These are phyloP conservation scores for Pseudocercospora eumusae DNA, from an alignment of 2,329 filamentous ascomycete species.

Conservation along the genomic window DNA sequence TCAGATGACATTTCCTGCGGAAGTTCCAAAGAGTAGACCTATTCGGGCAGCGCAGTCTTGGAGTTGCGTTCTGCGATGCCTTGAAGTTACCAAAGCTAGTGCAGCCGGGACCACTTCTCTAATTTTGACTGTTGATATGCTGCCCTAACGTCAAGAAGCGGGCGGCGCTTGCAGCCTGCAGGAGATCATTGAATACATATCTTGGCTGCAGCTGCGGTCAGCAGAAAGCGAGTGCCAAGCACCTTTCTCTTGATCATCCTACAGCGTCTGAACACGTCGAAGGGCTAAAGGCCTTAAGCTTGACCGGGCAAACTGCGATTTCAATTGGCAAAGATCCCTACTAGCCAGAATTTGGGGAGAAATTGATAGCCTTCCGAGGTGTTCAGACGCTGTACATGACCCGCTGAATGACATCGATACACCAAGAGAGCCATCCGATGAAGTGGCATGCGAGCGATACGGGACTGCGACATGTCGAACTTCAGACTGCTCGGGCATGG, in stretches of 20 bases:
- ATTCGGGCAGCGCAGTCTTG: not conserved
- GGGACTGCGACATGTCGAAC: not conserved
- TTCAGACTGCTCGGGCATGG: not conserved
- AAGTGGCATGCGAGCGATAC: not conserved
- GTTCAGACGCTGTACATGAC: too few relatives aligned
- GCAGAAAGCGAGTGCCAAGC: not conserved
- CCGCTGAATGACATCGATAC: not conserved
- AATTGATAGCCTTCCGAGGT: too few relatives aligned
- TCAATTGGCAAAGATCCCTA: too few relatives aligned
- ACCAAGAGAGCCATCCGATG: too few relatives aligned
- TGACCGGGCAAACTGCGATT: too few relatives aligned
- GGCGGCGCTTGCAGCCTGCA: not conserved
- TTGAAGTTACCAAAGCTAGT: not conserved
- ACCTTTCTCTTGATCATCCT: not conserved
- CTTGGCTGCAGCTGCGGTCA: not conserved
- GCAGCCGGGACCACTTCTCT: not conserved
- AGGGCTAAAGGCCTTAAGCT: too few relatives aligned
- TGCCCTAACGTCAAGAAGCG: not conserved
- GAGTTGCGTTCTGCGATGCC: not conserved
- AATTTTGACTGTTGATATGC: not conserved
- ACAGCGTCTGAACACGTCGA: too few relatives aligned
- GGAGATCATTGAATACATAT: constrained; percentile 5
- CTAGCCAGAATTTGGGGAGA: too few relatives aligned
- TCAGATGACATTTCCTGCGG: not conserved
- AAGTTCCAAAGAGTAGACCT: not conserved